phyloP scores from a whole-genome alignment of 1,284 basidiomycete species.

The Psilocybe mexicana region DNA sequence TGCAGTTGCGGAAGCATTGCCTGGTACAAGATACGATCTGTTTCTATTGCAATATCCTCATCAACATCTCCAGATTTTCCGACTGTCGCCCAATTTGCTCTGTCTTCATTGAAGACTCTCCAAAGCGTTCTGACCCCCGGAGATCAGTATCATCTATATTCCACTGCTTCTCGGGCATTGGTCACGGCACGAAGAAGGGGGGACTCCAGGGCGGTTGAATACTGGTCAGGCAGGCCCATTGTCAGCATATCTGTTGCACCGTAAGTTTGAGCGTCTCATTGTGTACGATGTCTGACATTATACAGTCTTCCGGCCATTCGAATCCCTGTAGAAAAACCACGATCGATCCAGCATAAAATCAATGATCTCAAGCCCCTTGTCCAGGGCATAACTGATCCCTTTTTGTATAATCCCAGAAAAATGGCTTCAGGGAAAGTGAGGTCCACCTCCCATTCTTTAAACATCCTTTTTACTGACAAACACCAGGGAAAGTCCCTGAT shows the following conservation, averaged over 20 bases:
- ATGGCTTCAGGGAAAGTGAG: constrained; percentile 58
- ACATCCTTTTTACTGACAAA: constrained; percentile 14
- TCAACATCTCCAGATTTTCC: constrained; percentile 57
- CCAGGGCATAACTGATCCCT: constrained; percentile 68
- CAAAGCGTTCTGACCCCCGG: constrained; percentile 63
- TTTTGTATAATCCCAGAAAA: constrained; percentile 87
- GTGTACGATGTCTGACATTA: constrained; percentile 26
- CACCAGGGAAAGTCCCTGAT: constrained; percentile 60
- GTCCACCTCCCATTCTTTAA: constrained; percentile 6
- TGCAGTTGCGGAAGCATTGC: constrained; percentile 87
- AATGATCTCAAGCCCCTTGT: constrained; percentile 48
- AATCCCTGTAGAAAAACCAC: constrained; percentile 72
- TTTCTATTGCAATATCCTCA: background rate
- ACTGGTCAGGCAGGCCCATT: constrained; percentile 83
- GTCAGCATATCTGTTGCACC: constrained; percentile 77
- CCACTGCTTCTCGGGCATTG: constrained; percentile 68
- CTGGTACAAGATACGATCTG: constrained; percentile 52
- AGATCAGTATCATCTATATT: constrained; percentile 80
- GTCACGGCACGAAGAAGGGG: constrained; percentile 76
- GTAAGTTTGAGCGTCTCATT: constrained; percentile 40
- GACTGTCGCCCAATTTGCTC: constrained; percentile 74
- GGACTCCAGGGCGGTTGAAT: constrained; percentile 67
- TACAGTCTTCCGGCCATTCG: constrained; percentile 71
- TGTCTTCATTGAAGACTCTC: constrained; percentile 75
- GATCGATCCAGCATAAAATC: constrained; percentile 49